Percentiles rank a stretch among this genome's conserved stretches.
These are phyloP conservation scores for Apiospora arundinis DNA, from an alignment of 2,329 filamentous ascomycete species.

Conservation along the genomic window DNA sequence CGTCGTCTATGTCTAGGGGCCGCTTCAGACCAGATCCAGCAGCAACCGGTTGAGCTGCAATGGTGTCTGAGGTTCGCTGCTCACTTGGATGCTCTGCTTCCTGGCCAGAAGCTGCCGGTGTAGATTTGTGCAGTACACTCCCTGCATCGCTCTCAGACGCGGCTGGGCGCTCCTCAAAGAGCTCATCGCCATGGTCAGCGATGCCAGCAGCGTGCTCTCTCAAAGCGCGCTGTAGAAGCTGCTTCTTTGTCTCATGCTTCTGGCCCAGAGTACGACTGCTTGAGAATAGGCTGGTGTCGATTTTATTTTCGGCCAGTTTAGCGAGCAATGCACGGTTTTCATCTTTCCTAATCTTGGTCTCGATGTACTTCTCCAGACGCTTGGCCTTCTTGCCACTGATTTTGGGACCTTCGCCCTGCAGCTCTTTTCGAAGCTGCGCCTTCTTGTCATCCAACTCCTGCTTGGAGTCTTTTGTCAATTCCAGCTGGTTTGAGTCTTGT, in stretches of 20 bases:
- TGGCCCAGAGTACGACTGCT: slow-evolving; percentile 81
- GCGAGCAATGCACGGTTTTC: slow-evolving; percentile 85
- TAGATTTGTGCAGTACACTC: background rate
- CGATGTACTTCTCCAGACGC: slow-evolving; percentile 73
- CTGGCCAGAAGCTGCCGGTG: slow-evolving; percentile 23
- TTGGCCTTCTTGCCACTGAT: slow-evolving; percentile 71
- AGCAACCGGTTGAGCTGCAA: slow-evolving; percentile 23
- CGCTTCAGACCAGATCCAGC: slow-evolving; percentile 85
- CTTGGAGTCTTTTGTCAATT: slow-evolving; percentile 55
- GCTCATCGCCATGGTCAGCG: slow-evolving; percentile 58
- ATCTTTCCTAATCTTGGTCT: slow-evolving; percentile 93
- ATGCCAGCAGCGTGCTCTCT: slow-evolving; percentile 71
- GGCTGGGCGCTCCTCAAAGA: slow-evolving; percentile 51
- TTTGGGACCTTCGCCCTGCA: slow-evolving; percentile 58
- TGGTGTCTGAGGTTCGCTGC: background rate
- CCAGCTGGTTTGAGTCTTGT: slow-evolving; percentile 60
- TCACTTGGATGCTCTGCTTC: slow-evolving; percentile 6
- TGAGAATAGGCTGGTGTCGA: slow-evolving; percentile 81
- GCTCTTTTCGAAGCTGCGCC: slow-evolving; percentile 59
- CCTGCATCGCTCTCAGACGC: slow-evolving; percentile 3
- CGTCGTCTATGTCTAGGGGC: slow-evolving; percentile 79
- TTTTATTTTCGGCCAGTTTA: slow-evolving; percentile 78
- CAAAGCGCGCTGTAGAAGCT: slow-evolving; percentile 68
- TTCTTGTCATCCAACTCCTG: slow-evolving; percentile 60
- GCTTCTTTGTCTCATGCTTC: slow-evolving; percentile 72